Evolutionary conservation across 495 filamentous ascomycete genomes (phyloP).

Genomic region (Aspergillus homomorphus): DNA sequence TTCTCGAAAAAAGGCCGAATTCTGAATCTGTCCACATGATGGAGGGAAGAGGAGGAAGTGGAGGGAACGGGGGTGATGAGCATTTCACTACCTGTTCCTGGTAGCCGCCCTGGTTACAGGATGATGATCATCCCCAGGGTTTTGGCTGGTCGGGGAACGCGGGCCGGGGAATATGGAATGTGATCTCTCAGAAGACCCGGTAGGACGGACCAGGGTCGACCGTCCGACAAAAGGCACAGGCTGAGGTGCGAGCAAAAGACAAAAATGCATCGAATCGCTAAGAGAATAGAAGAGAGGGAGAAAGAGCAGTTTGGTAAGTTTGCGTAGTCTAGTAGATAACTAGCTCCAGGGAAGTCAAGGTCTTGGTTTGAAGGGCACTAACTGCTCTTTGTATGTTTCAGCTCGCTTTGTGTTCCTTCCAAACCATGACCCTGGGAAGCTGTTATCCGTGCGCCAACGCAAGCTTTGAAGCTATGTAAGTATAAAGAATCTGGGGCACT

Average conservation of each 20-base stretch:
- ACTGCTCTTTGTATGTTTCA: not conserved
- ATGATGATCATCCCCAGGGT: conserved; percentile 12
- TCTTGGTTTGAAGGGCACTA: too few species aligned
- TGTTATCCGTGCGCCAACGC: conserved; percentile 22
- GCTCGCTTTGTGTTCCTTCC: conserved; percentile 3
- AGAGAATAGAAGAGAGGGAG: not conserved
- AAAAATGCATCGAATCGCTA: not conserved
- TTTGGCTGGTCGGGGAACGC: conserved; percentile 18
- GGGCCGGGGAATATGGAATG: conserved; percentile 23
- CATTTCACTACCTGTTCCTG: conserved; percentile 9
- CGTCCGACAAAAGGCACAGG: not conserved
- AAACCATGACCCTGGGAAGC: conserved; percentile 9
- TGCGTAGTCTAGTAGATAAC: not conserved
- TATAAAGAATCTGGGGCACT: conserved; percentile 12
- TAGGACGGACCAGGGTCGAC: not conserved
- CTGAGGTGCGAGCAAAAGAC: too few species aligned
- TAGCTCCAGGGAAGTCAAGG: too few species aligned
- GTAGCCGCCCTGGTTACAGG: conserved; percentile 8
- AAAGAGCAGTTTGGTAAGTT: not conserved
- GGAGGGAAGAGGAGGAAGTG: not conserved
- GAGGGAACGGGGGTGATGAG: too few species aligned
- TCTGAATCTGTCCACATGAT: conserved; percentile 19
- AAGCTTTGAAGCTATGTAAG: conserved; percentile 19
- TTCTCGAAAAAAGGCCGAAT: conserved; percentile 17
- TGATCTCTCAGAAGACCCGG: conserved; percentile 10